phyloP scores from a whole-genome alignment of 192 early-diverging fungal genomes.

The Rhizoclosmatium sp. region DNA sequence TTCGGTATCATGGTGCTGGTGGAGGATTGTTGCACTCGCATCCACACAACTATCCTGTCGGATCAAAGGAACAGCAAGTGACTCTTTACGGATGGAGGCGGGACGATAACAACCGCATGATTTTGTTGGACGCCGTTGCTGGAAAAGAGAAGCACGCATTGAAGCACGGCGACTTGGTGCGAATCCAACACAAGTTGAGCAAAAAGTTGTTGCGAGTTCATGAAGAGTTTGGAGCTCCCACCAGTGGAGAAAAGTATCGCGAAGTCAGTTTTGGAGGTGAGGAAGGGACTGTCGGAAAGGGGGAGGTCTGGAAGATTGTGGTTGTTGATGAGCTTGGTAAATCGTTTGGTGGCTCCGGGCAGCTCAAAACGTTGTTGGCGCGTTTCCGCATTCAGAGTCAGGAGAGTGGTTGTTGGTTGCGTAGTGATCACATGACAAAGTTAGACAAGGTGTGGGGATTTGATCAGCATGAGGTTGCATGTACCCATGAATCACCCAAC shows the following conservation, averaged over 20 bases:
- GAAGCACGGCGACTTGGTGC: conserved; percentile 80
- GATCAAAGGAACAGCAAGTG: conserved; percentile 92
- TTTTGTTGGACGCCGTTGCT: conserved; percentile 65
- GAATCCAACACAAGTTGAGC: conserved; percentile 56
- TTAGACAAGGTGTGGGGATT: conserved; percentile 84
- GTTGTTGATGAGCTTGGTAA: conserved; percentile 64
- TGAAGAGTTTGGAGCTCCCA: conserved; percentile 2
- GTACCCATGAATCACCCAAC: conserved; percentile 67
- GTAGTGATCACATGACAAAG: conserved; percentile 65
- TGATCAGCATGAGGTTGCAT: conserved; percentile 90
- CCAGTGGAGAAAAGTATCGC: conserved; percentile 9
- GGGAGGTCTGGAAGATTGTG: conserved; percentile 78
- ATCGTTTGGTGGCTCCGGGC: not conserved
- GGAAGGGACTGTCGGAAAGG: not conserved
- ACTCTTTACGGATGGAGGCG: conserved; percentile 90
- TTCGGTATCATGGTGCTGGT: conserved; percentile 85
- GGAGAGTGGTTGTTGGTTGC: conserved; percentile 76
- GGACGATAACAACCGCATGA: conserved; percentile 93
- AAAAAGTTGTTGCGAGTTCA: conserved; percentile 5
- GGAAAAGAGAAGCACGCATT: conserved; percentile 64
- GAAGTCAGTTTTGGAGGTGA: conserved; percentile 27
- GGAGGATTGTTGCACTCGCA: conserved; percentile 97
- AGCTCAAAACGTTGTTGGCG: conserved; percentile 67
- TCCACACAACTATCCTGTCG: conserved; percentile 79
- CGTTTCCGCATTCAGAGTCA: conserved; percentile 82